Evolutionary conservation across 1,139 yeast species (phyloP).

Genomic region (Geotrichum cucujoidarum): DNA sequence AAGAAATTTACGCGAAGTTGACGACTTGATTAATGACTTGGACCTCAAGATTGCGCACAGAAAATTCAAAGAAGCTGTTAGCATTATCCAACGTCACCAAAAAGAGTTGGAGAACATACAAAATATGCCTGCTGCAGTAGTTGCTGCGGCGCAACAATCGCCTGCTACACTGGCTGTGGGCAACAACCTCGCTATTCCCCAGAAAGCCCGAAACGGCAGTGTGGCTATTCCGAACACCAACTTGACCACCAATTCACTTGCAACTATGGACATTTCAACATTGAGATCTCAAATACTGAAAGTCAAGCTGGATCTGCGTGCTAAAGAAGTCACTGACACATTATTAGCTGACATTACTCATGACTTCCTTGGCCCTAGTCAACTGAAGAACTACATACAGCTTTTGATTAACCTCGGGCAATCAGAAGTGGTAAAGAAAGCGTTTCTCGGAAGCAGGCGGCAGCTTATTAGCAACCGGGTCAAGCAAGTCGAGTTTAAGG

Average conservation of each 20-base stretch:
- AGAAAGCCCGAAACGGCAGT: constrained; percentile 7
- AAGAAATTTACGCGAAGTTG: constrained; percentile 46
- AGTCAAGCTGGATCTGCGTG: constrained; percentile 32
- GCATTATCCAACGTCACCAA: constrained; percentile 39
- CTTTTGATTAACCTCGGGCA: constrained; percentile 43
- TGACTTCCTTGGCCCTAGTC: constrained; percentile 33
- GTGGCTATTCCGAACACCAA: neutral
- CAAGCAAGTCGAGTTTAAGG: constrained; percentile 48
- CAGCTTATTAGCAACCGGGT: constrained; percentile 44
- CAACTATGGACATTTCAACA: constrained; percentile 15
- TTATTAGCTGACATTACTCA: constrained; percentile 36
- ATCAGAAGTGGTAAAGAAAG: constrained; percentile 45
- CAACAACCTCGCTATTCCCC: constrained; percentile 7
- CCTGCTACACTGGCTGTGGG: constrained; percentile 20
- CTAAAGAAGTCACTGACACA: constrained; percentile 28
- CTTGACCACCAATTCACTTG: constrained; percentile 2
- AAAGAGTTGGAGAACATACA: constrained; percentile 19
- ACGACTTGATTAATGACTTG: constrained; percentile 60
- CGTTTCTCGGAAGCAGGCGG: constrained; percentile 46
- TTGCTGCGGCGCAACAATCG: constrained; percentile 19
- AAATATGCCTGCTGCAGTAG: constrained; percentile 21
- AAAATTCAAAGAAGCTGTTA: constrained; percentile 52
- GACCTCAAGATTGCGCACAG: constrained; percentile 64
- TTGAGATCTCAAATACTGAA: constrained; percentile 22
- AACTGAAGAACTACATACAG: constrained; percentile 35